A percentile compares a stretch with the other conserved stretches of the same genome.
phyloP scores from a whole-genome alignment of 208 protist species.

The Hexamita inflata region DNA sequence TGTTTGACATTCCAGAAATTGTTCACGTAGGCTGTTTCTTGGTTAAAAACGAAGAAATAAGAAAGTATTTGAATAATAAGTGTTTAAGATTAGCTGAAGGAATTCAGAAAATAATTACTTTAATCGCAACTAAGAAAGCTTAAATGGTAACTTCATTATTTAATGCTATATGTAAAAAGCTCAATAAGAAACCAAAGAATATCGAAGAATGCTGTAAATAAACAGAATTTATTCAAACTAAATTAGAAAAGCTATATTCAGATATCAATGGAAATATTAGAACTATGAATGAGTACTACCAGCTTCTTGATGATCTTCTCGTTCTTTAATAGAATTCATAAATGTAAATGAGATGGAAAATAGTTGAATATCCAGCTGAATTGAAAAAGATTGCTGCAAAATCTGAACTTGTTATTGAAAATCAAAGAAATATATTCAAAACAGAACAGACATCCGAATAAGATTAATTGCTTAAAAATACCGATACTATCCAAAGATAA shows the following conservation, averaged over 20 bases:
- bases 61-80: not conserved
- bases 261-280: not conserved
- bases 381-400: not conserved
- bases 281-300: conserved; percentile 10
- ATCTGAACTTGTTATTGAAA: not conserved
- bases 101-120: not conserved
- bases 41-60: not conserved
- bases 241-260: not conserved
- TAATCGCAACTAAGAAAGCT: conserved; percentile 5
- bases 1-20: not conserved
- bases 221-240: conserved; percentile 3
- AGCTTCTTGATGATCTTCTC: conserved; percentile 13
- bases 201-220: conserved; percentile 1
- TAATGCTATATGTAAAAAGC: not conserved
- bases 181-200: not conserved
- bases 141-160: not conserved
- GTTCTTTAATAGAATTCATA: not conserved
- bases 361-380: not conserved
- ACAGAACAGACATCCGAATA: not conserved
- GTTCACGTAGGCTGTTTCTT: conserved; percentile 14
- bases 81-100: conserved; percentile 7
- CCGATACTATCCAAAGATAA: not conserved
- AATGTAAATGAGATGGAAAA: conserved; percentile 1
- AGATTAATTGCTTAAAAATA: not conserved
- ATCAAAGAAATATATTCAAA: not conserved